phyloP scores from a whole-genome alignment of 352 stramenopile species.

The Globisporangium polare region DNA sequence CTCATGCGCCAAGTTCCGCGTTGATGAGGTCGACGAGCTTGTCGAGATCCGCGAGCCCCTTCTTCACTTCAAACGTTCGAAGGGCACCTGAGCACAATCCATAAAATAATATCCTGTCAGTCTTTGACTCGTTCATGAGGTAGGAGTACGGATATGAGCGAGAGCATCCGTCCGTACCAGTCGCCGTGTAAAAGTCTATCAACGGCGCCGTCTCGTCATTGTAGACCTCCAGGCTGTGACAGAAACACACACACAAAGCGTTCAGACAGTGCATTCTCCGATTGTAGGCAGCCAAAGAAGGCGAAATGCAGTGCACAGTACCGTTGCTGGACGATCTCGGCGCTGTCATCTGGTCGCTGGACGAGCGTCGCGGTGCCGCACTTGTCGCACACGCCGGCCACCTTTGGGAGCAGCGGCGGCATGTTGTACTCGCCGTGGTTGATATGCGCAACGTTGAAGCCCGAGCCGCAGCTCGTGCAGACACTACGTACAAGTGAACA shows the following conservation, averaged over 20 bases:
- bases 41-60: slow-evolving; percentile 74
- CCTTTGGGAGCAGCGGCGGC: slow-evolving; percentile 87
- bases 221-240: slow-evolving; percentile 78
- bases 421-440: slow-evolving; percentile 86
- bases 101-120: background rate
- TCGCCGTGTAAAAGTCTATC: slow-evolving; percentile 80
- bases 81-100: slow-evolving; percentile 29
- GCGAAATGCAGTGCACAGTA: slow-evolving; percentile 9
- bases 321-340: slow-evolving; percentile 78
- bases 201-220: slow-evolving; percentile 85
- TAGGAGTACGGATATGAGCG: background rate
- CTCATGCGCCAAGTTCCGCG: slow-evolving; percentile 30
- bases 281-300: too few species aligned
- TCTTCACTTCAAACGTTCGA: slow-evolving; percentile 84
- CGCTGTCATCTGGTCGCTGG: slow-evolving; percentile 76
- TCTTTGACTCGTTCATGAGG: background rate
- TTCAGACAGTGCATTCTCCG: background rate
- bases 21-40: slow-evolving; percentile 75
- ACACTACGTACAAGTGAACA: slow-evolving; percentile 30
- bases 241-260: background rate
- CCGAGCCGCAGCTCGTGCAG: slow-evolving; percentile 75
- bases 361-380: slow-evolving; percentile 73
- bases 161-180: slow-evolving; percentile 16
- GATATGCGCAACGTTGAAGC: slow-evolving; percentile 89
- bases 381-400: slow-evolving; percentile 71